Conservation (phyloP, 176 grass and related monocot genomes). For the Poa annua region DNA sequence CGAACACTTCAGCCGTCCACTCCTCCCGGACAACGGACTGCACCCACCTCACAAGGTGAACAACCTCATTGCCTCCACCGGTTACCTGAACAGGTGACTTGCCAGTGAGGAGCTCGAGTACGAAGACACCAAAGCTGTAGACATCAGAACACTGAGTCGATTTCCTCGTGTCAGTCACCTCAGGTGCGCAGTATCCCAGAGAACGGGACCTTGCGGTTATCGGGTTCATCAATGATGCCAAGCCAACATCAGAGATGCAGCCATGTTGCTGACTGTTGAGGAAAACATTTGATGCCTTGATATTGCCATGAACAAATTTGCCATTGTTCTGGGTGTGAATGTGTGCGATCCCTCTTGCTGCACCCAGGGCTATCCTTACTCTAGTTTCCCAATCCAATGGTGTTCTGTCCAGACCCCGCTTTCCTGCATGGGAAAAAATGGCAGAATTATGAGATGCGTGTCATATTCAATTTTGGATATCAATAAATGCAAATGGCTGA, state of each 20-base stretch:
- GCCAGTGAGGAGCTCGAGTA: slow-evolving; percentile 88
- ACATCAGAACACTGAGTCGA: slow-evolving; percentile 73
- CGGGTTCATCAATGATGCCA: slow-evolving; percentile 77
- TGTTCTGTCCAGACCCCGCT: slow-evolving; percentile 72
- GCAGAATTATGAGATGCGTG: not conserved
- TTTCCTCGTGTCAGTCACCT: slow-evolving; percentile 89
- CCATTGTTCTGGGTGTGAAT: slow-evolving; percentile 86
- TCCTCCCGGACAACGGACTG: slow-evolving; percentile 94
- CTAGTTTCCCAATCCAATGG: slow-evolving; percentile 91
- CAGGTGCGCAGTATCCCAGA: slow-evolving; percentile 81
- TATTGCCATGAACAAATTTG: slow-evolving; percentile 94
- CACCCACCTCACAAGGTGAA: slow-evolving; percentile 98
- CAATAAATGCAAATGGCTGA: not conserved
- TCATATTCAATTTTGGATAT: slow-evolving; percentile 1
- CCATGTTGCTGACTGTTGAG: slow-evolving; percentile 65
- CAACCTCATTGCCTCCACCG: slow-evolving; percentile 70
- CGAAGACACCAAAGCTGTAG: slow-evolving; percentile 88
- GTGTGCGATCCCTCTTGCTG: slow-evolving; percentile 75
- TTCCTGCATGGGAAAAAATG: slow-evolving; percentile 46
- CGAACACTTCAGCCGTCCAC: slow-evolving; percentile 97
- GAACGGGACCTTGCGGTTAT: slow-evolving; percentile 74
- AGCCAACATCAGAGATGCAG: slow-evolving; percentile 70
- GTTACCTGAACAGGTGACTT: slow-evolving; percentile 84
- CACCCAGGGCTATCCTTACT: slow-evolving; percentile 82
- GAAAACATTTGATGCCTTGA: slow-evolving; percentile 94